phyloP scores from a whole-genome alignment of 2,329 filamentous ascomycete species.

The Tympanopsis confertula region DNA sequence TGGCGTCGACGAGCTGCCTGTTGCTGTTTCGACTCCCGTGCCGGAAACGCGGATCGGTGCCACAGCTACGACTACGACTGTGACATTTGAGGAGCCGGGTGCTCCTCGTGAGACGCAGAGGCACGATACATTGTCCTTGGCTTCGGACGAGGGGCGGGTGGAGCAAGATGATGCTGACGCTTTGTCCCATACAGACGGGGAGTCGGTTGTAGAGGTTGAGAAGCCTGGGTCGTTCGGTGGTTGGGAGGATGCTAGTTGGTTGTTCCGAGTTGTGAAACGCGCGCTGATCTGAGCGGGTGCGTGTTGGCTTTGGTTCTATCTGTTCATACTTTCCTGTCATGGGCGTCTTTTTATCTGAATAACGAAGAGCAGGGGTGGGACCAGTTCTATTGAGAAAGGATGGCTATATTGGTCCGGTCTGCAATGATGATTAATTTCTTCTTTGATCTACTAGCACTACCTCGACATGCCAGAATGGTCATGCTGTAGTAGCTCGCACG shows the following conservation, averaged over 20 bases:
- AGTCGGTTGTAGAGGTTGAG: conserved; percentile 13
- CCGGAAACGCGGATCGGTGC: conserved; percentile 2
- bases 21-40: conserved; percentile 2
- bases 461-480: no score
- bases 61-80: background rate
- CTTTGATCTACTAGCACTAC: no score
- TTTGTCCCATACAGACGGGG: conserved; percentile 10
- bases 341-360: no score
- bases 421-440: no score
- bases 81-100: background rate
- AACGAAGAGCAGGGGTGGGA: no score
- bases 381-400: no score
- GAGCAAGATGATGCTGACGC: background rate
- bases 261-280: conserved; percentile 35
- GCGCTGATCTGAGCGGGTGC: no score
- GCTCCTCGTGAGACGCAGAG: background rate
- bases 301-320: no score
- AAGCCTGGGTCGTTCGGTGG: conserved; percentile 27
- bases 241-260: conserved; percentile 47
- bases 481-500: no score
- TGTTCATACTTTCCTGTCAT: no score
- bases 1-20: conserved; percentile 32
- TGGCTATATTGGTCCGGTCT: no score
- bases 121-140: background rate
- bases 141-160: background rate